phyloP scores from a whole-genome alignment of 164 flowering plant species.

The Umbellularia californica region DNA sequence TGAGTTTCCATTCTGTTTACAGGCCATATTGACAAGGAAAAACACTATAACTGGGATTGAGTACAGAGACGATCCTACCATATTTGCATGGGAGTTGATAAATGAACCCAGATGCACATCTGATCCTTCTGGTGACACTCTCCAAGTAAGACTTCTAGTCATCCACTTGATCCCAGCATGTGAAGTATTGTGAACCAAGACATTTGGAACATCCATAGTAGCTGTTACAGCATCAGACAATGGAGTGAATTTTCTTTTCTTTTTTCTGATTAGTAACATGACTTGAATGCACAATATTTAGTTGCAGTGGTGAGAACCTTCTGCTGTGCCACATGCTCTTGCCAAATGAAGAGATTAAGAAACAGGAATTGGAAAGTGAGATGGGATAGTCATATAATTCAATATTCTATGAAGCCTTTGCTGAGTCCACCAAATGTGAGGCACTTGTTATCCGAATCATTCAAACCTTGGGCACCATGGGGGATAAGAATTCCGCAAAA shows the following conservation, averaged over 20 bases:
- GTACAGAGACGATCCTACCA: slow-evolving; percentile 89
- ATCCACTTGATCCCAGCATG: not conserved
- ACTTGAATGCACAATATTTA: no score
- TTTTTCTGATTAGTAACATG: no score
- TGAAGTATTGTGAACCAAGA: no score
- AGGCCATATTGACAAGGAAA: slow-evolving; percentile 80
- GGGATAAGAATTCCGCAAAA: not conserved
- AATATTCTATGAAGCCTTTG: no score
- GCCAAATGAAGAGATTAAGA: no score
- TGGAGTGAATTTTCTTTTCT: not conserved
- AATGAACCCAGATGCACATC: slow-evolving; percentile 97
- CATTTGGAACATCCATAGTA: slow-evolving; percentile 2
- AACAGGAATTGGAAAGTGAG: no score
- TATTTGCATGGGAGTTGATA: slow-evolving; percentile 94
- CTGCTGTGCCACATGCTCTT: no score
- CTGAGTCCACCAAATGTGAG: no score
- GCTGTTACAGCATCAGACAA: not conserved
- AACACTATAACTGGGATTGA: slow-evolving; percentile 79
- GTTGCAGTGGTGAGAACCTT: no score
- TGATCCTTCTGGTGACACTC: slow-evolving; percentile 91
- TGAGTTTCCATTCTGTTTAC: slow-evolving; percentile 19
- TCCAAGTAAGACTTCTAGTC: slow-evolving; percentile 57
- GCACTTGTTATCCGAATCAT: no score
- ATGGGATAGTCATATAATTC: no score
- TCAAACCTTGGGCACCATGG: not conserved